Percentiles rank a stretch among this genome's conserved stretches.
These are phyloP conservation scores for Antrodiella citrinella DNA, from an alignment of 768 basidiomycete genomes.

Conservation along the genomic window DNA sequence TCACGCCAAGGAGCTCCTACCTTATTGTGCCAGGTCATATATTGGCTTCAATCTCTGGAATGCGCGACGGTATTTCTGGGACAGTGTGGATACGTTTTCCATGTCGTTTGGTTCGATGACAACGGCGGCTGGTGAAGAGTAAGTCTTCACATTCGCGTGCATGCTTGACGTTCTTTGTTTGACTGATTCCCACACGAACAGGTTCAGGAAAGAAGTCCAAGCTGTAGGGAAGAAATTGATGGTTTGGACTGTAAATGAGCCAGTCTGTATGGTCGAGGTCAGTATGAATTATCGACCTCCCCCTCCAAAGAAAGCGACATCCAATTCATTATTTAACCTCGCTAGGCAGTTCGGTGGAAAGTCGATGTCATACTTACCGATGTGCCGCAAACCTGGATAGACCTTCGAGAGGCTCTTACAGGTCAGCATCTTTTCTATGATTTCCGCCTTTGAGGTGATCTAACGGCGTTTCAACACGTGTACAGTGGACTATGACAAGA, in stretches of 20 bases:
- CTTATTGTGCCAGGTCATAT: constrained; percentile 75
- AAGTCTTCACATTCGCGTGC: constrained; percentile 1
- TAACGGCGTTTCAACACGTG: too few species aligned
- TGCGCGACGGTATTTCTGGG: constrained; percentile 82
- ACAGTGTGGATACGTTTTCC: constrained; percentile 76
- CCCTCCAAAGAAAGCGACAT: too few species aligned
- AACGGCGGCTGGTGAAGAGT: constrained; percentile 63
- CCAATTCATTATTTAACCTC: too few species aligned
- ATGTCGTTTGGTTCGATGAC: constrained; percentile 66
- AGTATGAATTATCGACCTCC: background rate
- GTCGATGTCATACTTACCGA: constrained; percentile 34
- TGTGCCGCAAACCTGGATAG: constrained; percentile 24
- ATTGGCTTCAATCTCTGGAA: constrained; percentile 69
- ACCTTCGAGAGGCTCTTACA: constrained; percentile 20
- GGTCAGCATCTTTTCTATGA: background rate
- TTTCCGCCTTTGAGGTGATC: background rate
- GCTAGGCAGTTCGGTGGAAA: constrained; percentile 49
- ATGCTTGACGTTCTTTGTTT: background rate
- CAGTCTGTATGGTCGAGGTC: constrained; percentile 84
- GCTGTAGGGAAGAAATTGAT: constrained; percentile 73
- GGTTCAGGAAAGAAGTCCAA: constrained; percentile 77
- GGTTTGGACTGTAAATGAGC: constrained; percentile 94
- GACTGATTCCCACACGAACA: constrained; percentile 15
- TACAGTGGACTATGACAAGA: constrained; percentile 61
- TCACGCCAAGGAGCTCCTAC: constrained; percentile 63